These are phyloP conservation scores for Xanthoparmelia taractica DNA, from an alignment of 495 filamentous ascomycete species.

Conservation along the genomic window DNA sequence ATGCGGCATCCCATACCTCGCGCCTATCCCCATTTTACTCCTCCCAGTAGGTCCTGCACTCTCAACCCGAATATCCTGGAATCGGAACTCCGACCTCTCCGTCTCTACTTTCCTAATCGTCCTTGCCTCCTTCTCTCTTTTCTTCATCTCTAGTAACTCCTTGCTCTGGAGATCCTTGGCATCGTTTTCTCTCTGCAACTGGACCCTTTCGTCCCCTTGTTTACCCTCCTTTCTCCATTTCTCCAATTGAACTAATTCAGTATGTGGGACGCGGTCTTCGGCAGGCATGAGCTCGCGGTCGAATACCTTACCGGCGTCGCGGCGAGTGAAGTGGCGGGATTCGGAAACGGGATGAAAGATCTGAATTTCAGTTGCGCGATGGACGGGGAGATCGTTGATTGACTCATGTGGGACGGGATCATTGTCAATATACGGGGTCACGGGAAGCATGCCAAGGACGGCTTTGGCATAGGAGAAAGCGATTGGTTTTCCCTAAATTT, in stretches of 20 bases:
- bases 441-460: conserved; percentile 73
- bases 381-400: conserved; percentile 85
- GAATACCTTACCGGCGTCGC: conserved; percentile 83
- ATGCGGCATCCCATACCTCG: conserved; percentile 61
- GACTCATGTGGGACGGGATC: conserved; percentile 56
- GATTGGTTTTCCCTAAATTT: conserved; percentile 63
- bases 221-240: conserved; percentile 26
- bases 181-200: conserved; percentile 39
- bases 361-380: conserved; percentile 70
- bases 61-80: conserved; percentile 57
- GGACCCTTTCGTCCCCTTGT: conserved; percentile 31
- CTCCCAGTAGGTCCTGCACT: conserved; percentile 55
- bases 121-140: conserved; percentile 35
- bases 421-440: conserved; percentile 35
- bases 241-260: conserved; percentile 59
- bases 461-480: conserved; percentile 69
- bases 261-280: conserved; percentile 81
- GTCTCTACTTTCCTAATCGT: conserved; percentile 40
- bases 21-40: conserved; percentile 48
- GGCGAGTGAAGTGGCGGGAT: conserved; percentile 80
- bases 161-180: conserved; percentile 36
- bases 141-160: conserved; percentile 34
- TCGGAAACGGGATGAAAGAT: conserved; percentile 87
- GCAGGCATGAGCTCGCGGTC: conserved; percentile 63
- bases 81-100: conserved; percentile 72